These are phyloP conservation scores for Centaurea solstitialis DNA, from an alignment of 129 eudicot species.

Conservation along the genomic window DNA sequence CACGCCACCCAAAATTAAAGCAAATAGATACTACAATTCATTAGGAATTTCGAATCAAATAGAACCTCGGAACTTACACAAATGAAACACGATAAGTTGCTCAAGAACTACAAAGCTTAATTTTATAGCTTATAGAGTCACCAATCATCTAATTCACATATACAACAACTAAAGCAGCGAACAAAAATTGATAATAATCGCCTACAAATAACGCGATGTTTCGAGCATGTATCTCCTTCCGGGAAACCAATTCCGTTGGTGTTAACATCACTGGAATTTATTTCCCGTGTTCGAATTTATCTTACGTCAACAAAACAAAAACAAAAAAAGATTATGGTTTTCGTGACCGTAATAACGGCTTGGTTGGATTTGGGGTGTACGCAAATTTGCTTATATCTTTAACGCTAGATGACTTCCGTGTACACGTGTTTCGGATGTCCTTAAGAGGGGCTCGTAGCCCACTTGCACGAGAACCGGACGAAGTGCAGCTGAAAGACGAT, in stretches of 20 bases:
- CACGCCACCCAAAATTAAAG: too few species aligned
- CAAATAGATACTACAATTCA: too few species aligned
- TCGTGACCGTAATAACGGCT: constrained; percentile 1
- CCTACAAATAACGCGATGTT: background rate
- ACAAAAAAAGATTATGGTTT: constrained; percentile 10
- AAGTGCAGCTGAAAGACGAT: constrained; percentile 69
- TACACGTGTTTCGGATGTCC: constrained; percentile 62
- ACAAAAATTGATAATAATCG: background rate
- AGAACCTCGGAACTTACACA: too few species aligned
- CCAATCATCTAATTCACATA: background rate
- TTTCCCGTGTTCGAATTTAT: too few species aligned
- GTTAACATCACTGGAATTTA: background rate
- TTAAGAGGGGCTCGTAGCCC: constrained; percentile 95
- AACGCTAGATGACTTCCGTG: constrained; percentile 40
- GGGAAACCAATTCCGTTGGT: background rate
- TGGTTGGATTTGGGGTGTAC: constrained; percentile 18
- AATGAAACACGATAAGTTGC: background rate
- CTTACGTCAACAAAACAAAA: background rate
- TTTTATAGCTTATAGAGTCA: background rate
- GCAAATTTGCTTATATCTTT: constrained; percentile 31
- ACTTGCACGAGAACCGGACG: constrained; percentile 93
- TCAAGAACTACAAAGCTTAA: background rate
- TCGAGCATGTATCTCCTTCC: background rate
- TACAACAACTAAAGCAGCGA: background rate
- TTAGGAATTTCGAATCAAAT: too few species aligned